Conservation (phyloP, 345 rosid species). For the Corchorus olitorius region DNA sequence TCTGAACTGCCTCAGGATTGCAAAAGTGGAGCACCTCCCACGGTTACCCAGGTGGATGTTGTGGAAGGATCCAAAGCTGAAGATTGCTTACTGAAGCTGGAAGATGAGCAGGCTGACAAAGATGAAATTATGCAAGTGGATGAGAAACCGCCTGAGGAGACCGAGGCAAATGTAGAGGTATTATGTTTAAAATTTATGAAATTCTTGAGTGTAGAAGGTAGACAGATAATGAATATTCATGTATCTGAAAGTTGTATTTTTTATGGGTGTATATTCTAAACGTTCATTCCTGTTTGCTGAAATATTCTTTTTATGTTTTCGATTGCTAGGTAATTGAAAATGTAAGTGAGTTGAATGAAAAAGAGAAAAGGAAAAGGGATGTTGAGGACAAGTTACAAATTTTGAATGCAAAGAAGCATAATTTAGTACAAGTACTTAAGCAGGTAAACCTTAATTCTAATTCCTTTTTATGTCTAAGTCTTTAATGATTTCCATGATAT, state of each 20-base stretch:
- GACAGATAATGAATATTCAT: background rate
- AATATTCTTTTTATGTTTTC: constrained; percentile 1
- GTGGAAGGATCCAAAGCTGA: constrained; percentile 25
- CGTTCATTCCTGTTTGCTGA: background rate
- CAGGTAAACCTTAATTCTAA: constrained; percentile 47
- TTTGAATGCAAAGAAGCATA: constrained; percentile 85
- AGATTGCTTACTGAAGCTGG: constrained; percentile 22
- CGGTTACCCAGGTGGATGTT: constrained; percentile 14
- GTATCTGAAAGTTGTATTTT: background rate
- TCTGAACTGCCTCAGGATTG: constrained; percentile 6
- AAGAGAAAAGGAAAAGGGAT: constrained; percentile 62
- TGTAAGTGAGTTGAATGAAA: constrained; percentile 35
- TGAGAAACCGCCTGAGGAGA: constrained; percentile 31
- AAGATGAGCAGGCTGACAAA: constrained; percentile 10
- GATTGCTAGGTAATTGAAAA: constrained; percentile 42
- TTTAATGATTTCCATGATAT: background rate
- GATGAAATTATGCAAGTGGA: constrained; percentile 29
- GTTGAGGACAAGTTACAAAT: constrained; percentile 70
- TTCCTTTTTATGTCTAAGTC: background rate
- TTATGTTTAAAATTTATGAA: background rate
- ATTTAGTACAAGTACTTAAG: constrained; percentile 83
- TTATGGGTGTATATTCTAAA: background rate
- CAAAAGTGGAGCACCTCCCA: constrained; percentile 22
- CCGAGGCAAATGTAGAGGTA: constrained; percentile 39
- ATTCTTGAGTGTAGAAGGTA: background rate